Conservation (phyloP, 139 green algal species). For the Trebouxia sp. region DNA sequence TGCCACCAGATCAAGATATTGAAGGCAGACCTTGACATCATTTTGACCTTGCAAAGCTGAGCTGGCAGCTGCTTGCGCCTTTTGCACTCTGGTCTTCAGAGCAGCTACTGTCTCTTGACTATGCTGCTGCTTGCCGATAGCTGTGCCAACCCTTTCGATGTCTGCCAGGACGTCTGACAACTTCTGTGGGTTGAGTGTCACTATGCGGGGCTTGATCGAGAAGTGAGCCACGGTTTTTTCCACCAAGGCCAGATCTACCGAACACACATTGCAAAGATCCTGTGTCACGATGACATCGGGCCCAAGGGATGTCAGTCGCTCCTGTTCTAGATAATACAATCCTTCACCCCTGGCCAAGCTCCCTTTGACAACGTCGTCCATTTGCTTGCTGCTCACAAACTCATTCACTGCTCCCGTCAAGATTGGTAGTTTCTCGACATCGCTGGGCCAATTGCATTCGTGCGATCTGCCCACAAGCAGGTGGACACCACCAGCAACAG, state of each 20-base stretch:
- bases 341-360: conserved; percentile 49
- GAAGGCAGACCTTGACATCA: neutral
- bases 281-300: conserved; percentile 77
- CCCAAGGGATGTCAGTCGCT: conserved; percentile 41
- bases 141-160: conserved; percentile 38
- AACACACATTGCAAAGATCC: conserved; percentile 67
- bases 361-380: conserved; percentile 44
- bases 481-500: neutral
- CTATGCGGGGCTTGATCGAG: conserved; percentile 41
- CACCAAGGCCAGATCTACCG: conserved; percentile 64
- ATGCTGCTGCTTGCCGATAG: conserved; percentile 35
- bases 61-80: neutral
- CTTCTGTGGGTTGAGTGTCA: conserved; percentile 67
- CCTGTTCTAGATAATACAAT: conserved; percentile 59
- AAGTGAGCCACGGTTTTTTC: conserved; percentile 39
- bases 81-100: conserved; percentile 15
- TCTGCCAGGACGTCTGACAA: conserved; percentile 63
- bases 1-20: neutral
- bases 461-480: conserved; percentile 42
- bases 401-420: conserved; percentile 62
- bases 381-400: conserved; percentile 55
- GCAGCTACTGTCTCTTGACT: neutral
- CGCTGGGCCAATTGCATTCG: conserved; percentile 72
- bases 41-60: neutral
- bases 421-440: conserved; percentile 38